Conservation (phyloP, 306 rosid genomes). For the Inga laurina region DNA sequence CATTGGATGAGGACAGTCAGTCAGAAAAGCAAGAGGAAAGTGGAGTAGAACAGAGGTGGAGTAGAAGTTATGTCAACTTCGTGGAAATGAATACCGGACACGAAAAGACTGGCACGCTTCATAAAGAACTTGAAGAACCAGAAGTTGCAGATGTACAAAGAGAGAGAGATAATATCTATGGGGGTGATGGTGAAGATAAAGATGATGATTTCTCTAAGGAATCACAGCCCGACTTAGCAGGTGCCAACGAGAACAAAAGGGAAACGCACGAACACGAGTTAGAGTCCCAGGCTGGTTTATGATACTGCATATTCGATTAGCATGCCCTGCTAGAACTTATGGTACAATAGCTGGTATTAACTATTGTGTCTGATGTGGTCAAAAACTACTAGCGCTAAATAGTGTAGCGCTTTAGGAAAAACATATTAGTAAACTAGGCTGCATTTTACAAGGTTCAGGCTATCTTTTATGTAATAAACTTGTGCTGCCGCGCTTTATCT, state of each 20-base stretch:
- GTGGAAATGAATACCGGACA: conserved; percentile 26
- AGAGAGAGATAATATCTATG: conserved; percentile 20
- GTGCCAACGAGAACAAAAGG: conserved; percentile 46
- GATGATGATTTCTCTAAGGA: conserved; percentile 29
- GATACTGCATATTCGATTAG: conserved; percentile 14
- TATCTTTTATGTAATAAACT: neutral
- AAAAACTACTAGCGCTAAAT: conserved; percentile 1
- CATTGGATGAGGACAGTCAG: conserved; percentile 7
- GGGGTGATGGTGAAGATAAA: conserved; percentile 16
- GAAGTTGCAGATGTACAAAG: conserved; percentile 30
- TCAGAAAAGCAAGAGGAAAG: conserved; percentile 31
- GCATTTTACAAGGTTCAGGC: neutral
- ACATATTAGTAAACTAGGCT: neutral
- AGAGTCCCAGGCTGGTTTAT: conserved; percentile 40
- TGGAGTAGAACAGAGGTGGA: conserved; percentile 33
- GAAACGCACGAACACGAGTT: conserved; percentile 56
- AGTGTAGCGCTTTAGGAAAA: conserved; percentile 3
- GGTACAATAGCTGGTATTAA: neutral
- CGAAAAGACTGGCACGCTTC: conserved; percentile 11
- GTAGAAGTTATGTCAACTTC: conserved; percentile 29
- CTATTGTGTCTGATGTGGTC: conserved; percentile 7
- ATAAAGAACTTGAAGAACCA: conserved; percentile 23
- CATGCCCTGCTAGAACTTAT: neutral
- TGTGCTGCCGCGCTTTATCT: neutral
- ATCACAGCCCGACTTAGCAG: conserved; percentile 34